Evolutionary conservation across 169 alveolate species (phyloP), one percentile per base, ranked within the genome.

Genomic region (Babesia ovis): DNA sequence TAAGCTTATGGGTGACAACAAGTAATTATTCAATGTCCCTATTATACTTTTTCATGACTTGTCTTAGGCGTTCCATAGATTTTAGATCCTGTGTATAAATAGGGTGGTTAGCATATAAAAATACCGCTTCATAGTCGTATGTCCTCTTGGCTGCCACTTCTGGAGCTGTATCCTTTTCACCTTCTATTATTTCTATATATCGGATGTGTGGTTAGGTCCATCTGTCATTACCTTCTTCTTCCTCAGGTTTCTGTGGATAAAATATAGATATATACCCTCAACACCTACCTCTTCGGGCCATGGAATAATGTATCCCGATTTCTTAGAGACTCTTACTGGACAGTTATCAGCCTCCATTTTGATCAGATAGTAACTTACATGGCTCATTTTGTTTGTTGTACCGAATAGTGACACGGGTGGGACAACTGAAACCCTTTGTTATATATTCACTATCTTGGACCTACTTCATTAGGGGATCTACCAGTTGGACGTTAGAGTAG

Each of bases 291-390:
- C 76, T 29, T 62, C 89, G 18, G 97, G 97, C 89, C 94, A 91
- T 14, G 97, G 97, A 57, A 94, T 92, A 39, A 93, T 75, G 55
- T 91, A 79, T 41, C 97, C 97, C 2, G 94, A 76, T 74, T 91
- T 94, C 86, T 87, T 91, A 18, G 95, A 84, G 58, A 94, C 85
- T 27, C 97, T 58, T 57, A 93, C 96, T 59, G 72, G 58, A 42
- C 51, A 53, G 14, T 23, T 3, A 0, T 20, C 3, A n/a, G 46
- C n/a, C 46, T 39, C 8, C 14, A 14, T 39, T 46, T 58, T 32
- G 34, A 80, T 5, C 12, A 11, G n/a, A 8, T 9, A 50, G 11
- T 16, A 25, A 16, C 77, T 61, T 50, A 89, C 93, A 39, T 50
- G 90, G 85, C 73, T 89, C 79, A 43, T 89, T 87, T 77, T 84